Base-by-base conservation (phyloP, 2,329 filamentous ascomycete species). In the Ophiostoma triangulosporum region DNA sequence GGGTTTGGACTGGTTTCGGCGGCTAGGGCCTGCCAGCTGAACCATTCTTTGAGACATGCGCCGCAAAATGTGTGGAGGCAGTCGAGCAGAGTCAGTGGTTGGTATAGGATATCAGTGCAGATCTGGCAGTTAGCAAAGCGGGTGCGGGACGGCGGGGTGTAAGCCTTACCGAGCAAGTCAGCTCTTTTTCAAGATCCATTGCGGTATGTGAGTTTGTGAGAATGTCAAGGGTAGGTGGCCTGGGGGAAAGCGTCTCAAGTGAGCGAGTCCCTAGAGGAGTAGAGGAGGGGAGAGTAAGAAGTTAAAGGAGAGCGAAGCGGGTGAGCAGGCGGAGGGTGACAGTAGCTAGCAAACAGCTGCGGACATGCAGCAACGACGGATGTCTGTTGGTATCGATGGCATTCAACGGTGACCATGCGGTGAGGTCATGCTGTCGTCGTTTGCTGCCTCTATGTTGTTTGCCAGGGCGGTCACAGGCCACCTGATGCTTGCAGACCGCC, bases 1-100 rank as follows among this genome's bases (percentile, higher is more conserved):
- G 73, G 70, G 11, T 69, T 69, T 12, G 74, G 75, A 2, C 70
- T 69, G 55, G 67, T 70, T 58, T 76, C 77, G 43, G 76, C 77
- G 14, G 74, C 73, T 29, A 75, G 72, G 35, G 83, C 82, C 66
- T 95, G 88, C 68, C 82, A 93, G 58, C 75, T 73, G 66, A 97
- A 98, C 93, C 93, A 98, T 72, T 95, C 88, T 68, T 95, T 95
- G 56, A 97, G 69, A 65, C 93, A 98, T 36, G 87, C 86, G 59
- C 90, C 93, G 72, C 93, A 98, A 69, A 94, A 98, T 46, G 91
- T 96, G 70, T 95, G 89, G 45, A 95, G 79, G 66, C 89, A 95
- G 72, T 95, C 88, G 67, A 95, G 86, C 50, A 95, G 81, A 27
- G 89, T 95, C 59, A 95, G 77, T 32, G 90, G 89, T 67, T 94